phyloP scores from a whole-genome alignment of 2,329 filamentous ascomycete species.

The Venturia effusa region DNA sequence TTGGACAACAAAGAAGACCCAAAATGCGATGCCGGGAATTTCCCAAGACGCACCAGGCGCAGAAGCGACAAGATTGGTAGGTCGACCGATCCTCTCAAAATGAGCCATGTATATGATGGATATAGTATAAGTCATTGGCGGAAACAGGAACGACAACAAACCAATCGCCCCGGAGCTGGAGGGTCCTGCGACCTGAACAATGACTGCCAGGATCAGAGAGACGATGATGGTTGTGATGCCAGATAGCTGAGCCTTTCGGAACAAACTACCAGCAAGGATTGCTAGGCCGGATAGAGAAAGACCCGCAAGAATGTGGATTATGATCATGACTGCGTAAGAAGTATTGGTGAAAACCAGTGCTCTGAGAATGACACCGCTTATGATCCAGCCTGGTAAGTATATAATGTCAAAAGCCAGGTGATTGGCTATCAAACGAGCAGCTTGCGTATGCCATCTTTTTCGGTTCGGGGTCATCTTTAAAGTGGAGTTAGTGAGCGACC shows the following conservation, averaged over 20 bases:
- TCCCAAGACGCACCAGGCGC: constrained; percentile 49
- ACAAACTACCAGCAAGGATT: constrained; percentile 71
- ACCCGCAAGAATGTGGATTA: constrained; percentile 65
- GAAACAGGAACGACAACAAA: constrained; percentile 62
- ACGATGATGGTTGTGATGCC: constrained; percentile 68
- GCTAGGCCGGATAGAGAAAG: constrained; percentile 70
- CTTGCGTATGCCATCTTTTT: constrained; percentile 64
- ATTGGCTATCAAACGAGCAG: constrained; percentile 65
- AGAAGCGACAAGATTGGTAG: constrained; percentile 22
- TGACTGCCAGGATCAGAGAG: constrained; percentile 64
- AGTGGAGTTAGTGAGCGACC: not conserved
- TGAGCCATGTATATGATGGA: constrained; percentile 10
- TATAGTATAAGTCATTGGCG: constrained; percentile 52
- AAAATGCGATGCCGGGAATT: constrained; percentile 64
- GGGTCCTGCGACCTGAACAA: constrained; percentile 57
- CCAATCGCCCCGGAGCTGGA: constrained; percentile 55
- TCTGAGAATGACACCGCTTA: constrained; percentile 62
- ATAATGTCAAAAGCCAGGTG: constrained; percentile 71
- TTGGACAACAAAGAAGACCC: constrained; percentile 67
- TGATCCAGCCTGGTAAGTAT: constrained; percentile 73
- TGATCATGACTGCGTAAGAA: constrained; percentile 32
- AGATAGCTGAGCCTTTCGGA: constrained; percentile 77
- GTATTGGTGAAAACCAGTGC: constrained; percentile 39
- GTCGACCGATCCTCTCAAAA: not conserved
- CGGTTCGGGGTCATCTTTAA: constrained; percentile 65